Evolutionary conservation across 2,329 filamentous ascomycete genomes (phyloP).

Genomic region (Epichloe brachyelytri): DNA sequence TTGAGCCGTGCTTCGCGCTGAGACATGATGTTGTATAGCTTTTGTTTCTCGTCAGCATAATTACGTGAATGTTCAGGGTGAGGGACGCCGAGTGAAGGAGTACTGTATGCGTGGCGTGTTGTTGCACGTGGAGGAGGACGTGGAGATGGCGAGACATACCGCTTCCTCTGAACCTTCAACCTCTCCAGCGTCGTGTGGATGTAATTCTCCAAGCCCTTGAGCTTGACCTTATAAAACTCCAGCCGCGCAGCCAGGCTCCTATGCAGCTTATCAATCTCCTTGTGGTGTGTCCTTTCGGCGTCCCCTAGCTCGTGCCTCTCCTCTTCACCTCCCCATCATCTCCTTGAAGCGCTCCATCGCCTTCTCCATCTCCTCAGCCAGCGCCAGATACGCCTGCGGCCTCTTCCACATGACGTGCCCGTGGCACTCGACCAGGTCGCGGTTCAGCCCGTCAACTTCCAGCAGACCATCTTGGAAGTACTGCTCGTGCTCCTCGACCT

Average conservation of each 20-base stretch:
- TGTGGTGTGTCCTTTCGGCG: slow-evolving; percentile 16
- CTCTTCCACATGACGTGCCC: slow-evolving; percentile 50
- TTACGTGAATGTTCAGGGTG: neutral
- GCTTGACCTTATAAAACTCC: slow-evolving; percentile 48
- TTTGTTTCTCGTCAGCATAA: slow-evolving; percentile 13
- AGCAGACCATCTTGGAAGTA: slow-evolving; percentile 40
- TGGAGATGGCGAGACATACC: slow-evolving; percentile 24
- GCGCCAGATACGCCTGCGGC: slow-evolving; percentile 46
- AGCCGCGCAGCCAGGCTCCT: slow-evolving; percentile 38
- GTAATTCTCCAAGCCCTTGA: slow-evolving; percentile 49
- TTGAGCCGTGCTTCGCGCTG: slow-evolving; percentile 52
- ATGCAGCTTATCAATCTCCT: slow-evolving; percentile 32
- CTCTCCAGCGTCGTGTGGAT: slow-evolving; percentile 48
- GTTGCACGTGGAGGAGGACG: no score
- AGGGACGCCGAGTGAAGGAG: neutral
- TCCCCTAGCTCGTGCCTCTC: slow-evolving; percentile 3
- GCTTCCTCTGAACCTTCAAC: slow-evolving; percentile 49
- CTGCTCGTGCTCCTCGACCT: slow-evolving; percentile 42
- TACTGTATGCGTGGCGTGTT: no score
- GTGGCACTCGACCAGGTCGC: slow-evolving; percentile 51
- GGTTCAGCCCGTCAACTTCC: slow-evolving; percentile 46
- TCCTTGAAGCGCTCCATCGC: slow-evolving; percentile 33
- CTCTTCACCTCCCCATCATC: slow-evolving; percentile 10
- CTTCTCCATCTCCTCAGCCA: slow-evolving; percentile 34
- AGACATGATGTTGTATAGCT: slow-evolving; percentile 52